phyloP scores from a whole-genome alignment of 2,329 filamentous ascomycete species.

The Xylaria sp. region DNA sequence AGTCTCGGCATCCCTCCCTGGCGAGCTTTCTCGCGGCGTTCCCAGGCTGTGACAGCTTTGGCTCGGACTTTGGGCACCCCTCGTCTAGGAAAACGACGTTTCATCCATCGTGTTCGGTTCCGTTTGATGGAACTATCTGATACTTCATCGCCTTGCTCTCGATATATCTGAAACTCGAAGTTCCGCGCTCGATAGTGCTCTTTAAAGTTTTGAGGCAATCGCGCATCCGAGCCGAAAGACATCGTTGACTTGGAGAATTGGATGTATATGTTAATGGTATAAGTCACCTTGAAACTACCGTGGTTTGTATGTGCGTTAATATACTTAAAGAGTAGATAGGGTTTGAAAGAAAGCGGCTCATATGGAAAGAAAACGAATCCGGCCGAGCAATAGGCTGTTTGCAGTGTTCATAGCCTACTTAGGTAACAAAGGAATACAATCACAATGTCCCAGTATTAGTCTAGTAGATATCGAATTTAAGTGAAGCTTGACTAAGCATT shows the following conservation, averaged over 20 bases:
- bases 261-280: too few species aligned
- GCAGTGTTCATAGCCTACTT: neutral
- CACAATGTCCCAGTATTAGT: neutral
- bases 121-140: neutral
- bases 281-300: too few species aligned
- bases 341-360: neutral
- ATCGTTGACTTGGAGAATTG: too few species aligned
- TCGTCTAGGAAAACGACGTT: neutral
- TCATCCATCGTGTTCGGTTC: conserved; percentile 1
- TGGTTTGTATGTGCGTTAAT: too few species aligned
- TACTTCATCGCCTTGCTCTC: neutral
- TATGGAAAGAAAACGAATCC: neutral
- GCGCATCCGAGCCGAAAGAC: neutral
- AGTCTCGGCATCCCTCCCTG: neutral
- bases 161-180: conserved; percentile 9
- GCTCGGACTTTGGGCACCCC: neutral
- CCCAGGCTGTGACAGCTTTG: neutral
- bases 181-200: conserved; percentile 8
- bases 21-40: too few species aligned
- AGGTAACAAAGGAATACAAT: conserved; percentile 6
- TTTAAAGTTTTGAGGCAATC: neutral
- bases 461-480: neutral
- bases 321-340: too few species aligned
- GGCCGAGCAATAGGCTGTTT: neutral
- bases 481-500: too few species aligned